Percentiles rank a stretch among this genome's conserved stretches.
Evolutionary conservation across 495 filamentous ascomycete genomes (phyloP).

Genomic region (Pyronema domesticum): DNA sequence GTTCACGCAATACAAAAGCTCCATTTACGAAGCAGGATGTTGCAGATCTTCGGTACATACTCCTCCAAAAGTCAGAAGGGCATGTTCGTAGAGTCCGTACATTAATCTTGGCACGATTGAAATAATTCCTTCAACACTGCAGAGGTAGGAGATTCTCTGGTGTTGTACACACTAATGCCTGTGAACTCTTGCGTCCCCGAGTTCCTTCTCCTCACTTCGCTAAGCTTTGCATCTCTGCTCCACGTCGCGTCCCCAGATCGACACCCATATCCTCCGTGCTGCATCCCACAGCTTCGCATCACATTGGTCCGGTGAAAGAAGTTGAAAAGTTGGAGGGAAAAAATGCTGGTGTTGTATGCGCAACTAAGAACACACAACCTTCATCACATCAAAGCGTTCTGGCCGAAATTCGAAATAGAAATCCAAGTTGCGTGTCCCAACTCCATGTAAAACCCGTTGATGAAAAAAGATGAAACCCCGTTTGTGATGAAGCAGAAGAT

Average conservation of each 20-base stretch:
- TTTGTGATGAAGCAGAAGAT: constrained; percentile 5
- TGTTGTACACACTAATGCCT: constrained; percentile 99
- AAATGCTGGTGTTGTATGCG: background rate
- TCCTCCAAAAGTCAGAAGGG: background rate
- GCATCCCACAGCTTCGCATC: constrained; percentile 14
- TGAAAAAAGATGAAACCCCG: constrained; percentile 8
- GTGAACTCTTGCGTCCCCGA: constrained; percentile 6
- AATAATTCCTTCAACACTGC: constrained; percentile 72
- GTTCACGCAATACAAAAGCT: too few species aligned
- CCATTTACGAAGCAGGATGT: background rate
- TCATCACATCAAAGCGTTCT: background rate
- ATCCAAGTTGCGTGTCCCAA: background rate
- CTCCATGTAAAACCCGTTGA: background rate
- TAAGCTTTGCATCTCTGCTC: constrained; percentile 2
- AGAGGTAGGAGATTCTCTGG: constrained; percentile 37
- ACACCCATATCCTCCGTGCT: constrained; percentile 8
- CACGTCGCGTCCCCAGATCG: constrained; percentile 4
- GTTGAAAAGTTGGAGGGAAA: background rate
- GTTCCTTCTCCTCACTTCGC: too few species aligned
- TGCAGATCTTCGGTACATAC: background rate
- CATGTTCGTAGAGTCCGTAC: constrained; percentile 1
- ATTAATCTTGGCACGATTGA: constrained; percentile 78
- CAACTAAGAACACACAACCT: background rate
- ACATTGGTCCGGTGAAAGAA: background rate
- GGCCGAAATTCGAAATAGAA: background rate